Percentiles rank a stretch among this genome's conserved stretches.
Conservation (phyloP, 2,329 filamentous ascomycete species). For the Sporothrix luriei region DNA sequence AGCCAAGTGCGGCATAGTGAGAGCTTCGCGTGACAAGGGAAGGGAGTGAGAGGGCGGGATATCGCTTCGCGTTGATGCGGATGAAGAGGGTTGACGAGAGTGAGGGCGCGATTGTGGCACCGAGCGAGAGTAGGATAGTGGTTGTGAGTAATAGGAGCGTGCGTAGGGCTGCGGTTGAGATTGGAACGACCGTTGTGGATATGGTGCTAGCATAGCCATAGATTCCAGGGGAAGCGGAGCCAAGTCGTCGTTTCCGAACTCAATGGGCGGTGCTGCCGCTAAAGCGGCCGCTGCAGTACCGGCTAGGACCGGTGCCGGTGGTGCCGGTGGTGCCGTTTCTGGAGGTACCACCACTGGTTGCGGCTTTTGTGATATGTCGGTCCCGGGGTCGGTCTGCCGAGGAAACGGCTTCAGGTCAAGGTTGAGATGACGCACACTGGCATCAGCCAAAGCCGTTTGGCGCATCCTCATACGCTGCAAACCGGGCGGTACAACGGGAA, state of each 20-base stretch:
- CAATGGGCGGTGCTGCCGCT: conserved; percentile 6
- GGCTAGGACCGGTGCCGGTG: background rate
- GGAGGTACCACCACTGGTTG: background rate
- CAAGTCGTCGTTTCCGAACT: background rate
- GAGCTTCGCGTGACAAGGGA: conserved; percentile 24
- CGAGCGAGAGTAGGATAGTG: background rate
- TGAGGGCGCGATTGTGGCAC: background rate
- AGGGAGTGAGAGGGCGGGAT: conserved; percentile 8
- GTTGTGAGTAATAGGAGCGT: conserved; percentile 23
- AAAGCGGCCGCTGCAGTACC: background rate
- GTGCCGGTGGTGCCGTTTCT: background rate
- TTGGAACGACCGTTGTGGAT: conserved; percentile 9
- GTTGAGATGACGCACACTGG: conserved; percentile 1
- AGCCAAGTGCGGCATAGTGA: conserved; percentile 30
- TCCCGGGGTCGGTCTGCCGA: background rate
- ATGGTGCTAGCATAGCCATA: conserved; percentile 22
- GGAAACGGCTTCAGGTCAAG: background rate
- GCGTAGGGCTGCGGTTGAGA: conserved; percentile 9
- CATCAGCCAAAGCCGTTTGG: conserved; percentile 11
- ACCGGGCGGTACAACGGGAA: background rate
- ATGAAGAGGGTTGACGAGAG: conserved; percentile 1
- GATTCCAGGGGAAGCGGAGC: background rate
- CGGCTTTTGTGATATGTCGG: background rate
- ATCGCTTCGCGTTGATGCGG: background rate
- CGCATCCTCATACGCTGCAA: conserved; percentile 20